These are phyloP conservation scores for Omphalea diandra DNA, from an alignment of 441 rosid genomes.

Conservation along the genomic window DNA sequence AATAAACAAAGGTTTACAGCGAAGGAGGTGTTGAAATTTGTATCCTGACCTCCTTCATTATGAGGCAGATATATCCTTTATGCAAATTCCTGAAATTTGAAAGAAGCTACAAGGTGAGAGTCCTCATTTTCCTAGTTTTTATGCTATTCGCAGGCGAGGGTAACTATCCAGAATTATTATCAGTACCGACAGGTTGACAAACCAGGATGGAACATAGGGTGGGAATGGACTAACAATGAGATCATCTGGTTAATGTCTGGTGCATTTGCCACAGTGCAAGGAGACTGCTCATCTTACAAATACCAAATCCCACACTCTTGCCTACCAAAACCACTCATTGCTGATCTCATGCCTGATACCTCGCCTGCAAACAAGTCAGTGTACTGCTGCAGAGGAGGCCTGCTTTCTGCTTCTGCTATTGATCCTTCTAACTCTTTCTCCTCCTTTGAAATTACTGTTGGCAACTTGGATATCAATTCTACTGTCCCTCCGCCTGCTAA, in stretches of 20 bases:
- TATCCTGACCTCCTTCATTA: too few species aligned
- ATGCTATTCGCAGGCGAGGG: conserved; percentile 45
- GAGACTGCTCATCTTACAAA: conserved; percentile 42
- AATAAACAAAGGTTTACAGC: too few species aligned
- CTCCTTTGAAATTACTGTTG: conserved; percentile 45
- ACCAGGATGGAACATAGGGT: conserved; percentile 58
- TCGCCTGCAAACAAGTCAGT: conserved; percentile 29
- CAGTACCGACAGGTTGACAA: conserved; percentile 47
- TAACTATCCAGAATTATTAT: conserved; percentile 48
- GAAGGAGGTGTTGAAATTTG: too few species aligned
- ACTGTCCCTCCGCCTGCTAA: conserved; percentile 35
- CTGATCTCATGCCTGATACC: conserved; percentile 40
- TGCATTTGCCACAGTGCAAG: conserved; percentile 51
- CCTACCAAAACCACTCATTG: conserved; percentile 40
- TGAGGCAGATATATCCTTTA: too few species aligned
- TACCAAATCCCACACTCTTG: conserved; percentile 44
- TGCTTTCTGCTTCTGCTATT: conserved; percentile 50
- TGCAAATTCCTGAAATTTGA: background rate
- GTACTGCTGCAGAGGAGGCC: conserved; percentile 48
- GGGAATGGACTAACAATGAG: conserved; percentile 52
- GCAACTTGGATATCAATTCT: conserved; percentile 33
- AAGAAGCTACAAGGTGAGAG: background rate
- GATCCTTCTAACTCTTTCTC: conserved; percentile 49
- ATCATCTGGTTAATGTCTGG: conserved; percentile 50
- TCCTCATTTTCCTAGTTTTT: background rate